Evolutionary conservation across 768 basidiomycete genomes (phyloP).

Genomic region (Boletus rubescentipes): DNA sequence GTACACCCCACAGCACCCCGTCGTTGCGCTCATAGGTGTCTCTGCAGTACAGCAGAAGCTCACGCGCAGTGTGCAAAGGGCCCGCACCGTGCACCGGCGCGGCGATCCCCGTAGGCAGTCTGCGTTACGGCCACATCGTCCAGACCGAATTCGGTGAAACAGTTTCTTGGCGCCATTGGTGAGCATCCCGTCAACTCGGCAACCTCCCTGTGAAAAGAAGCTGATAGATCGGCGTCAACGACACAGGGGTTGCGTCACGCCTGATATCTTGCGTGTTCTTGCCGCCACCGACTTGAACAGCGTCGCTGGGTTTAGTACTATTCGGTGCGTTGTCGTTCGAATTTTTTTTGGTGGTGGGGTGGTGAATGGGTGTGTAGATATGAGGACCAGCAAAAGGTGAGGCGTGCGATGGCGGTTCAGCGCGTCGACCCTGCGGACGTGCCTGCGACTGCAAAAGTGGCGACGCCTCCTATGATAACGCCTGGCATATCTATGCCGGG

Average conservation of each 20-base stretch:
- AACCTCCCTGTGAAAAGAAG: constrained; percentile 15
- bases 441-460: constrained; percentile 43
- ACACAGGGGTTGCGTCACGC: constrained; percentile 70
- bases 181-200: constrained; percentile 20
- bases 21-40: constrained; percentile 6
- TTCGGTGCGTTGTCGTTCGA: constrained; percentile 42
- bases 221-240: constrained; percentile 9
- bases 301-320: constrained; percentile 49
- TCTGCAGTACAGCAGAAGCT: constrained; percentile 70
- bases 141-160: constrained; percentile 53
- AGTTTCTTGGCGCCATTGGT: constrained; percentile 81
- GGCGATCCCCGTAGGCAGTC: constrained; percentile 49
- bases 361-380: constrained; percentile 34
- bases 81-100: constrained; percentile 57
- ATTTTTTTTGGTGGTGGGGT: background rate
- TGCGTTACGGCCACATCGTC: constrained; percentile 63
- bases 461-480: background rate
- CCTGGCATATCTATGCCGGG: constrained; percentile 12
- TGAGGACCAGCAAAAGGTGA: constrained; percentile 64
- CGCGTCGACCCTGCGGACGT: constrained; percentile 59
- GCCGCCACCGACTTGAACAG: constrained; percentile 41
- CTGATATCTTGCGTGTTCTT: constrained; percentile 51
- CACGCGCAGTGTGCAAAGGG: constrained; percentile 67
- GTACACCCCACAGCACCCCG: background rate
- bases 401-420: constrained; percentile 52